Conservation (phyloP, 1,284 basidiomycete genomes). For the Moesziomyces parantarcticus region DNA sequence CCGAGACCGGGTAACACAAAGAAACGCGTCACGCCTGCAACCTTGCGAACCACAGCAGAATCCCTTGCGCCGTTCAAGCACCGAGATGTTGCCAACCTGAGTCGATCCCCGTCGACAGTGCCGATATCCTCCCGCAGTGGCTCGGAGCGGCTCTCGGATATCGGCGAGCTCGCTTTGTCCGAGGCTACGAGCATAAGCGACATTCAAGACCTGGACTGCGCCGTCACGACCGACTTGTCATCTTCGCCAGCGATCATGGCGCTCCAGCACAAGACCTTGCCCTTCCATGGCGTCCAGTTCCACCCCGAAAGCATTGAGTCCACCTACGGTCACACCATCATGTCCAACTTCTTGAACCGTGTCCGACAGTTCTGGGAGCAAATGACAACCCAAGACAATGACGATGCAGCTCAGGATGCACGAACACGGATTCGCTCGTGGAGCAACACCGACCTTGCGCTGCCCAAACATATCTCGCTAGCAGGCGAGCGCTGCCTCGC, state of each 20-base stretch:
- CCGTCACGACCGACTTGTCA: neutral
- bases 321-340: conserved; percentile 40
- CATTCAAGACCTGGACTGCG: conserved; percentile 3
- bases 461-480: conserved; percentile 21
- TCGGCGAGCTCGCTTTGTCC: conserved; percentile 19
- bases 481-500: conserved; percentile 39
- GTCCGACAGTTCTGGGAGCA: conserved; percentile 48
- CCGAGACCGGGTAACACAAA: conserved; percentile 28
- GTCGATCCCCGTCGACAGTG: conserved; percentile 31
- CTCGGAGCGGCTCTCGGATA: conserved; percentile 30
- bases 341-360: conserved; percentile 58
- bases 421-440: conserved; percentile 13
- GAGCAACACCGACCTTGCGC: conserved; percentile 6
- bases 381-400: neutral
- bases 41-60: conserved; percentile 3
- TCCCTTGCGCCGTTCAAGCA: conserved; percentile 19
- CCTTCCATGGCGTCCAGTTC: conserved; percentile 95
- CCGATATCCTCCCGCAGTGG: conserved; percentile 26
- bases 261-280: conserved; percentile 55
- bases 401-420: conserved; percentile 8
- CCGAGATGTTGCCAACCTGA: conserved; percentile 26
- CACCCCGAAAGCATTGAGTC: conserved; percentile 76
- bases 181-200: conserved; percentile 27
- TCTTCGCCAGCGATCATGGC: conserved; percentile 53
- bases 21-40: neutral